Evolutionary conservation across 345 rosid genomes (phyloP), one percentile per base, ranked within the genome.

Genomic region (Corchorus olitorius): DNA sequence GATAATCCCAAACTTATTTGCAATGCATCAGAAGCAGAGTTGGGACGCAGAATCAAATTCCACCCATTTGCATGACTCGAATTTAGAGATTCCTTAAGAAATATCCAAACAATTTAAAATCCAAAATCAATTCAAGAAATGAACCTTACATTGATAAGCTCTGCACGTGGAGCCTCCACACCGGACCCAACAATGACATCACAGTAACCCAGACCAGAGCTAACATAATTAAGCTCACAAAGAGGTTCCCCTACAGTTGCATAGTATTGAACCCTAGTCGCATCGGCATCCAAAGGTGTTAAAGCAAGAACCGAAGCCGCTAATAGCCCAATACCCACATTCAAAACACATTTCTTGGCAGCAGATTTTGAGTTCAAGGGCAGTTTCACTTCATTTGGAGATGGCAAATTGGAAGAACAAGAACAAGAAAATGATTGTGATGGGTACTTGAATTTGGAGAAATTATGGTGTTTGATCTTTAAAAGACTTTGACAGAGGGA

Each of bases 201-300:
- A 68, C 99, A 95, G 78, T 75, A 95, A 3, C 99, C 99, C 56
- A 95, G 95, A 35, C 98, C 99, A 0, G 99, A 90, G 53, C 79
- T 86, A 16, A 80, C 94, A 60, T 80, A 91, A 76, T 79, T 90
- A 82, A 87, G 78, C 72, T 93, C 96, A 52, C 96, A 95, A 10
- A 79, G 78, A 71, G 99, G 99, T 68, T 93, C 99, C 53, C 87
- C 94, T 0, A 86, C 89, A 0, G 99, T 95, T 14, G 97, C 99
- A 79, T 86, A 95, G 76, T 95, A 95, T 87, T 93, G 84, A 33
- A 95, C 84, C 76, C 97, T 86, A 53, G 97, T 95, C 4, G 99
- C 99, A 66, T 92, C 87, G n/a, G 98, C 98, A 46, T 92, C 87
- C 41, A 87, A 41, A 0, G 99, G 98, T 0, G 93, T 76, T 41